phyloP scores from a whole-genome alignment of 345 rosid species.

The Bruguiera sexangula region DNA sequence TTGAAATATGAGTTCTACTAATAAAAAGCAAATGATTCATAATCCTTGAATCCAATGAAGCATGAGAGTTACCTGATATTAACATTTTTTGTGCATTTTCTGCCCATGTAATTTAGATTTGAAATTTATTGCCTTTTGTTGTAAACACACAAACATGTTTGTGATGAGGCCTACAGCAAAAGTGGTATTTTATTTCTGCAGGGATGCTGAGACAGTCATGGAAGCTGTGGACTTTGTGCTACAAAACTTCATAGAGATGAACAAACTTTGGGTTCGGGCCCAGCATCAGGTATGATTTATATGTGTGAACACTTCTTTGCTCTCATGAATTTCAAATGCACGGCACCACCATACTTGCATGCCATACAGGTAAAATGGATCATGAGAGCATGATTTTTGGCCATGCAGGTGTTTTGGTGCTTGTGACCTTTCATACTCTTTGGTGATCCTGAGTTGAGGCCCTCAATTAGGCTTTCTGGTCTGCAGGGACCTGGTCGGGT shows the following conservation, averaged over 20 bases:
- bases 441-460: constrained; percentile 96
- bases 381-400: constrained; percentile 90
- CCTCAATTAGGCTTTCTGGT: constrained; percentile 98
- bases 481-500: constrained; percentile 99
- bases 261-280: constrained; percentile 99
- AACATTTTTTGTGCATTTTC: too few species aligned
- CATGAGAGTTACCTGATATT: too few species aligned
- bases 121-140: too few species aligned
- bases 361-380: constrained; percentile 56
- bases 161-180: neutral
- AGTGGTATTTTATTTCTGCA: constrained; percentile 25
- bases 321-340: constrained; percentile 45
- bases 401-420: constrained; percentile 91
- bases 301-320: constrained; percentile 37
- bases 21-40: too few species aligned
- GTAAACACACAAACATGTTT: neutral
- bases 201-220: constrained; percentile 79
- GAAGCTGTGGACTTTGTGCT: constrained; percentile 96
- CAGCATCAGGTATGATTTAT: constrained; percentile 92
- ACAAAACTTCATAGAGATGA: constrained; percentile 96
- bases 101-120: too few species aligned
- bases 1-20: too few species aligned
- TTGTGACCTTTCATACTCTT: constrained; percentile 88
- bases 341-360: constrained; percentile 56
- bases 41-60: too few species aligned